phyloP scores from a whole-genome alignment of 2,329 filamentous ascomycete genomes.

The Sordariomycetes sp. region DNA sequence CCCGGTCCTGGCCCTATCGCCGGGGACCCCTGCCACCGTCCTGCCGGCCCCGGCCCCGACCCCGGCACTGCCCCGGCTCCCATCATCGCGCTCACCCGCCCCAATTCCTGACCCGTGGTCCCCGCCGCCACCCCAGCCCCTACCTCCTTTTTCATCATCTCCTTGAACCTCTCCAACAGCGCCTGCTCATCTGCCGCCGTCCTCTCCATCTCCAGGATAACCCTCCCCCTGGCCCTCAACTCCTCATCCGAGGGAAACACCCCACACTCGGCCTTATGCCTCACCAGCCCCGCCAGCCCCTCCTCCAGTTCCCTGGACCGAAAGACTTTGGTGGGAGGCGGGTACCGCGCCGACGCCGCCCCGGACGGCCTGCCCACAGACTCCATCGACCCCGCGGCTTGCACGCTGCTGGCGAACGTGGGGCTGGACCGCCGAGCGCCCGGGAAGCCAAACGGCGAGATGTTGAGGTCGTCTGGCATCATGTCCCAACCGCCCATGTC shows the following conservation, averaged over 20 bases:
- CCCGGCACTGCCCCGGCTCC: background rate
- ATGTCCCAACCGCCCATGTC: slow-evolving; percentile 28
- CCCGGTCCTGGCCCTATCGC: background rate
- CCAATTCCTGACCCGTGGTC: background rate
- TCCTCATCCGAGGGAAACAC: slow-evolving; percentile 32
- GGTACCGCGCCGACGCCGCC: slow-evolving; percentile 26
- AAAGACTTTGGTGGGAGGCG: slow-evolving; percentile 37
- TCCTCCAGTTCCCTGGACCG: slow-evolving; percentile 44
- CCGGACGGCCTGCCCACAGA: slow-evolving; percentile 25
- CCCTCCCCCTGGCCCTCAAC: slow-evolving; percentile 30
- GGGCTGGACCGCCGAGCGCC: slow-evolving; percentile 18
- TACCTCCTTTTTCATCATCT: slow-evolving; percentile 20
- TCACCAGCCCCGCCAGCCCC: slow-evolving; percentile 35
- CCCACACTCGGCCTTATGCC: slow-evolving; percentile 19
- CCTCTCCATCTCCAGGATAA: slow-evolving; percentile 28
- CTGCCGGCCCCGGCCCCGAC: too few species aligned
- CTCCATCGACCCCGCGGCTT: slow-evolving; percentile 10
- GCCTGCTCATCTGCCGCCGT: slow-evolving; percentile 42
- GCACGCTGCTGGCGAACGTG: slow-evolving; percentile 16
- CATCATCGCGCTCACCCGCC: background rate
- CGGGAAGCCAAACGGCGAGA: slow-evolving; percentile 37
- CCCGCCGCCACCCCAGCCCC: background rate
- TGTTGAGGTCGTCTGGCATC: slow-evolving; percentile 37
- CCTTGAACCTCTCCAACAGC: slow-evolving; percentile 40
- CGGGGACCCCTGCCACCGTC: background rate